Conservation (phyloP, 2,329 filamentous ascomycete species). For the Cladophialophora immunda region DNA sequence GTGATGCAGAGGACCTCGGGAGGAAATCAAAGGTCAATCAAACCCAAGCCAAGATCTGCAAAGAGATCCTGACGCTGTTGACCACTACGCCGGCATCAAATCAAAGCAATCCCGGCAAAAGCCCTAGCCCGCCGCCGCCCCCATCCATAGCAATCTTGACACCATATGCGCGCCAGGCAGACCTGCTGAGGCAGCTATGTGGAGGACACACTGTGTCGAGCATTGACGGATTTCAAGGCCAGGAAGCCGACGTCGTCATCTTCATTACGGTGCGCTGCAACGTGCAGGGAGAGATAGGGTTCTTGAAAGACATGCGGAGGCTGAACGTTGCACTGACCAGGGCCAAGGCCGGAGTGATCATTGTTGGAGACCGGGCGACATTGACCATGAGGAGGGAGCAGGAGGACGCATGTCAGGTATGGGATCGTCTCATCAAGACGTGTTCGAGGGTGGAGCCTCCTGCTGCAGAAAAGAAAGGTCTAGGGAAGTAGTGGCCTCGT, state of each 20-base stretch:
- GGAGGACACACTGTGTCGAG: conserved; percentile 46
- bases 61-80: conserved; percentile 45
- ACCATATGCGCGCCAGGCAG: conserved; percentile 51
- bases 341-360: conserved; percentile 48
- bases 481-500: neutral
- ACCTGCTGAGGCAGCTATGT: conserved; percentile 42
- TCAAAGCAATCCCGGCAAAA: neutral
- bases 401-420: conserved; percentile 14
- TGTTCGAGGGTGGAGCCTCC: conserved; percentile 10
- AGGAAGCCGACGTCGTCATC: conserved; percentile 55
- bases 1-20: conserved; percentile 48
- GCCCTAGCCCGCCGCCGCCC: conserved; percentile 9
- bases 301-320: conserved; percentile 52
- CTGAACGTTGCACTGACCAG: conserved; percentile 55
- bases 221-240: conserved; percentile 56
- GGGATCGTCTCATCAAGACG: conserved; percentile 16
- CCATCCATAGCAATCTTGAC: conserved; percentile 51
- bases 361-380: conserved; percentile 46
- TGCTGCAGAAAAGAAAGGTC: neutral
- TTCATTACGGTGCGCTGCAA: conserved; percentile 57
- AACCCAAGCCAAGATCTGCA: conserved; percentile 50
- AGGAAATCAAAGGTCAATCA: conserved; percentile 52
- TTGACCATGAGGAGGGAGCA: conserved; percentile 35
- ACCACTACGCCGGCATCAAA: conserved; percentile 34
- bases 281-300: conserved; percentile 48